A percentile compares a stretch with the other conserved stretches of the same genome.
These are phyloP conservation scores for Talaromyces liani DNA, from an alignment of 495 filamentous ascomycete genomes.

Conservation along the genomic window DNA sequence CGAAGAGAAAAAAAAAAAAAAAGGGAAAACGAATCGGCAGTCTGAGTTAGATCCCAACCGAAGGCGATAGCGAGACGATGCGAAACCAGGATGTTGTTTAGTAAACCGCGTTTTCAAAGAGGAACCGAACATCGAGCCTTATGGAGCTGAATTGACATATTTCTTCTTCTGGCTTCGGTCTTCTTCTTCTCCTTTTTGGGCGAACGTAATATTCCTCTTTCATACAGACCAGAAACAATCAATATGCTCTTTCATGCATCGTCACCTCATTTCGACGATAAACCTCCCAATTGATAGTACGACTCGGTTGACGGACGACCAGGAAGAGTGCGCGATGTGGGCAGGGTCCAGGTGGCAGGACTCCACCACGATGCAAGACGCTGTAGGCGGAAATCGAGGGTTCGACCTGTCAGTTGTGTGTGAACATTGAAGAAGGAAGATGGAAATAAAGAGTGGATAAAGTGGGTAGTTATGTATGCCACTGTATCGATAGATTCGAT, in stretches of 20 bases:
- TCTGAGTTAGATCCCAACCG: neutral
- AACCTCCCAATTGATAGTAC: neutral
- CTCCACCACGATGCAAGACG: slow-evolving; percentile 5
- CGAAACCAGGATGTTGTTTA: neutral
- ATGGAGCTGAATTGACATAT: neutral
- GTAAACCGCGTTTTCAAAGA: neutral
- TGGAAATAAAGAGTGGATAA: neutral
- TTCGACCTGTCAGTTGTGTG: neutral
- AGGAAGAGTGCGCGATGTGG: slow-evolving; percentile 5
- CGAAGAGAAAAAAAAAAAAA: neutral
- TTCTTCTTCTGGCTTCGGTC: neutral
- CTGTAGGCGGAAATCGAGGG: slow-evolving; percentile 1
- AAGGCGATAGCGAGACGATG: neutral
- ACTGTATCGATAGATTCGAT: no score
- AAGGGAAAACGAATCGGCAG: neutral
- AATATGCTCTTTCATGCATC: neutral
- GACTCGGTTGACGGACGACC: neutral
- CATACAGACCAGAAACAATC: neutral
- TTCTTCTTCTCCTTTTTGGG: neutral
- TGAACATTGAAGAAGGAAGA: neutral
- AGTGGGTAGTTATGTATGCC: neutral
- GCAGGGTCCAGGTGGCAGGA: slow-evolving; percentile 2
- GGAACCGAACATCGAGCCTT: neutral
- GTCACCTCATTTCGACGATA: neutral
- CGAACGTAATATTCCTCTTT: neutral